These are phyloP conservation scores for Aspergillus fumigatiaffinis DNA, from an alignment of 2,329 filamentous ascomycete genomes.

Conservation along the genomic window DNA sequence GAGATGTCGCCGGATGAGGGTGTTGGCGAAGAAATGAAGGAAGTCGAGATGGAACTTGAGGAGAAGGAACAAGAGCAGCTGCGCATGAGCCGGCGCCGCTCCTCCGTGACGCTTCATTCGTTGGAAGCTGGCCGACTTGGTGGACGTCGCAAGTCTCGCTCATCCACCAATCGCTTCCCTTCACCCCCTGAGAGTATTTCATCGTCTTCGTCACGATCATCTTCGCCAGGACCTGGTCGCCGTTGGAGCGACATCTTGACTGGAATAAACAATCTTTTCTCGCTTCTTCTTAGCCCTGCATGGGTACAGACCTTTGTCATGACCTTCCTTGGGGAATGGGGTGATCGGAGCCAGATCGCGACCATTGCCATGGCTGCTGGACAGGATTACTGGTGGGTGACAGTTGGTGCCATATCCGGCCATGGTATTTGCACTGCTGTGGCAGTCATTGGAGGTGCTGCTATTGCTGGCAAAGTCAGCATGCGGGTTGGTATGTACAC, in stretches of 20 bases:
- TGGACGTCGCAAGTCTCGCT: slow-evolving; percentile 61
- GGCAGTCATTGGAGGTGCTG: slow-evolving; percentile 86
- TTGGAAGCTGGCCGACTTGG: slow-evolving; percentile 74
- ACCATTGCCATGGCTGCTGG: slow-evolving; percentile 98
- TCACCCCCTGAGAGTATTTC: slow-evolving; percentile 77
- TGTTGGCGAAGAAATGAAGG: slow-evolving; percentile 94
- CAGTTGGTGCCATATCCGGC: slow-evolving; percentile 77
- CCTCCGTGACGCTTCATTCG: slow-evolving; percentile 68
- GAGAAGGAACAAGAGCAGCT: slow-evolving; percentile 81
- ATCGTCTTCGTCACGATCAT: slow-evolving; percentile 64
- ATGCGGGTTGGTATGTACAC: slow-evolving; percentile 81
- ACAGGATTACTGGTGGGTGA: slow-evolving; percentile 99
- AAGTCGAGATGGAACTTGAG: slow-evolving; percentile 89
- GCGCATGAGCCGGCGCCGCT: slow-evolving; percentile 62
- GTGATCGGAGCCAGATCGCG: slow-evolving; percentile 93
- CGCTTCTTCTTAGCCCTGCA: slow-evolving; percentile 83
- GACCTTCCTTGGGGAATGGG: slow-evolving; percentile 99
- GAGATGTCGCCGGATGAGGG: slow-evolving; percentile 87
- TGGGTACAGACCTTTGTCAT: slow-evolving; percentile 99
- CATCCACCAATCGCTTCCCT: slow-evolving; percentile 67
- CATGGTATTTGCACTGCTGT: slow-evolving; percentile 87
- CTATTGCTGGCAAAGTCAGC: slow-evolving; percentile 90
- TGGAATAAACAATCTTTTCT: slow-evolving; percentile 81
- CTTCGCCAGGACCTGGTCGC: slow-evolving; percentile 47
- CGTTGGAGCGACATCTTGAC: slow-evolving; percentile 45